Base-by-base conservation (phyloP, 768 basidiomycete species). In the Xerocomellus chrysenteron region DNA sequence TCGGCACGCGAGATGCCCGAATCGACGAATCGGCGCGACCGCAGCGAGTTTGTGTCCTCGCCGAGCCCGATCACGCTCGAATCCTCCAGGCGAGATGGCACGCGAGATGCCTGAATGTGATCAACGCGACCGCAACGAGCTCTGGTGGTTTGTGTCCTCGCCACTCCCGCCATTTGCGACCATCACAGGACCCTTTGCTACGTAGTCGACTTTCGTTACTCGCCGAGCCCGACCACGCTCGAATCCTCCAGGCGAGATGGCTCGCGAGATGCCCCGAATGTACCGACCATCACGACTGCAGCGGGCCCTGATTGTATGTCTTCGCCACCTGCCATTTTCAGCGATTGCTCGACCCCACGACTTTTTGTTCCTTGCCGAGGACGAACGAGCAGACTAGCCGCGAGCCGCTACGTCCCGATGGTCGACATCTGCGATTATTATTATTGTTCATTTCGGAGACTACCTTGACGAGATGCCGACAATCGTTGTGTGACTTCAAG, bases 261-360 rank as follows among this genome's bases (percentile, higher is more conserved):
- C 55, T 55, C 53, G 53, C 55, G 51, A 52, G 24, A 24, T 52
- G 42, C 51, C 50, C 39, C n/a, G 7, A 47, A 35, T 21, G 21
- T 5, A 47, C 16, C 24, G 10, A 44, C 7, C 10, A 5, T 30
- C 21, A 3, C 35, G 43, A 45, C 19, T 8, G 5, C 41, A 26
- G 0, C 21, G 30, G 26, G 10, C n/a, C 7, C 4, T 4, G 16
- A 7, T 26, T 3, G 10, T 12, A 3, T 16, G 1, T 19, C 30
- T 17, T n/a, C 32, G 17, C 5, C 35, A 28, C 24, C n/a, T 2
- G 26, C 19, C 44, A 3, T 35, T 14, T 40, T 4, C 37, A 28
- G 28, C 30, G 36, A 39, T n/a, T 19, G 1, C 14, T 12, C 35
- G 35, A 33, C 3, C n/a, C 5, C 11, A 17, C 57, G 30, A 52